Evolutionary conservation across 75 land plant genomes (phyloP), one percentile per base, ranked within the genome.

Genomic region (Adiantum capillusveneris): DNA sequence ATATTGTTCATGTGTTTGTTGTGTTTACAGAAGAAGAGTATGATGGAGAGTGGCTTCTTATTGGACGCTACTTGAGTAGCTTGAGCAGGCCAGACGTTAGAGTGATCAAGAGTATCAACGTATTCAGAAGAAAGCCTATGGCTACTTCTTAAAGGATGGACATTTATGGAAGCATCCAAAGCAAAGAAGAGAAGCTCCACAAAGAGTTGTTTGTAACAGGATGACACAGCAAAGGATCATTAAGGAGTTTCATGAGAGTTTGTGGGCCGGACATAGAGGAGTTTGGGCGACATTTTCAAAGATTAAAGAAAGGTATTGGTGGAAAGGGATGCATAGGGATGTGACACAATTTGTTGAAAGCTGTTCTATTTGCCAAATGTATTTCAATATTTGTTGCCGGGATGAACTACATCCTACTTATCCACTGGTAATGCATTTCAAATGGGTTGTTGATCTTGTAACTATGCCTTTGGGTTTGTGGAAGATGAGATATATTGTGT

Each of bases 401-500:
- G 17, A 52, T 52, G 11, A 11, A 7, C 53, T 7, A n/a, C n/a
- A n/a, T n/a, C n/a, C n/a, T n/a, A n/a, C n/a, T n/a, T n/a, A n/a
- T n/a, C n/a, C n/a, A n/a, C 24, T n/a, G 53, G n/a, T n/a, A 19
- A 19, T 52, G 16, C 9, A 52, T n/a, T 52, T 19, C 53, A 52
- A 52, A n/a, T 52, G 53, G 53, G n/a, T 52, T 7, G 19, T 52
- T 11, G 53, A 52, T n/a, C 6, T 52, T 18, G n/a, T 52, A 24
- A n/a, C 24, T 11, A 7, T 19, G 53, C 53, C 11, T 9, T 11
- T n/a, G 17, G n/a, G n/a, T n/a, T n/a, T n/a, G n/a, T n/a, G n/a
- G n/a, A n/a, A n/a, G n/a, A n/a, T n/a, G n/a, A n/a, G 53, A n/a
- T 9, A 24, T 11, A n/a, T 11, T 11, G 11, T 52, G 16, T 9